Evolutionary conservation across 148 eudicot genomes (phyloP).

Genomic region (Fagopyrum homotropicum): DNA sequence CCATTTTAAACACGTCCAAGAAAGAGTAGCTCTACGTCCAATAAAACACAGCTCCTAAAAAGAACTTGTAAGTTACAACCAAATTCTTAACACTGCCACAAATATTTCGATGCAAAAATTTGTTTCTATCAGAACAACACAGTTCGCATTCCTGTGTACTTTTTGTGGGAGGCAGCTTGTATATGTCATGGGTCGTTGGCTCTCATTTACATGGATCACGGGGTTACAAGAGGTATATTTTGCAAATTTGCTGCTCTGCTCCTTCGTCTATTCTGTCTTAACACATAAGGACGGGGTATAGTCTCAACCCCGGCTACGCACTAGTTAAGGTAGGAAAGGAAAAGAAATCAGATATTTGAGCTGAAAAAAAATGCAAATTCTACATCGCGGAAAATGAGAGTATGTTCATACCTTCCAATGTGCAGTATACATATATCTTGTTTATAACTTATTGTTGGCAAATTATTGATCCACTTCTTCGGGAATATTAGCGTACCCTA

Average conservation of each 20-base stretch:
- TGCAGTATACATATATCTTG: not conserved
- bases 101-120: too few relatives aligned
- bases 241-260: too few relatives aligned
- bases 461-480: conserved; percentile 37
- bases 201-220: conserved; percentile 10
- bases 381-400: not conserved
- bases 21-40: too few relatives aligned
- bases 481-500: conserved; percentile 48
- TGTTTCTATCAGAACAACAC: not conserved
- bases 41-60: too few relatives aligned
- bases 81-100: too few relatives aligned
- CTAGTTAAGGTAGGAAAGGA: not conserved
- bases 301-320: not conserved
- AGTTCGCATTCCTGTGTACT: not conserved
- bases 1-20: too few relatives aligned
- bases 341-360: not conserved
- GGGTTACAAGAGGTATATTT: not conserved
- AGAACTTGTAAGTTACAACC: too few relatives aligned
- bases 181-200: not conserved
- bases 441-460: not conserved
- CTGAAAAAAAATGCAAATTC: not conserved
- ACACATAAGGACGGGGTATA: not conserved
- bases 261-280: not conserved
- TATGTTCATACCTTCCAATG: not conserved
- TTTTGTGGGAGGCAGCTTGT: not conserved